These are phyloP conservation scores for Fusarium gaditjirri DNA, from an alignment of 2,329 filamentous ascomycete genomes.

Conservation along the genomic window DNA sequence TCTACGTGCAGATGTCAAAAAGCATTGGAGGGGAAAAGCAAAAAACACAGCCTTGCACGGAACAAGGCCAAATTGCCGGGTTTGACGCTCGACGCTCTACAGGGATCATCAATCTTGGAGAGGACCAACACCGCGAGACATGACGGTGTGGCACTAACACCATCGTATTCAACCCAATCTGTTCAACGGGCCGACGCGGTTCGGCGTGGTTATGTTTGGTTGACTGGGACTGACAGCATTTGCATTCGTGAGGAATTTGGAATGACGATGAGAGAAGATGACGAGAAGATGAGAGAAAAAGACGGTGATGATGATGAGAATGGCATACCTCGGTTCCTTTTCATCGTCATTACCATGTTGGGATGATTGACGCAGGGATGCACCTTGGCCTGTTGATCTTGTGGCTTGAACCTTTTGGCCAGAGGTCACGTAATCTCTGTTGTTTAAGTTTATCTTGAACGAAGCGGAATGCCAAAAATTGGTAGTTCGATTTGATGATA, in stretches of 20 bases:
- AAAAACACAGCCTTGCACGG: conserved; percentile 2
- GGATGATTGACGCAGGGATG: conserved; percentile 19
- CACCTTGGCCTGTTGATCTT: conserved; percentile 14
- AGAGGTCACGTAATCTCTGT: background rate
- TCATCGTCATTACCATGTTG: background rate
- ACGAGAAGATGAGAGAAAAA: too few relatives aligned
- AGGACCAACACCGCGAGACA: background rate
- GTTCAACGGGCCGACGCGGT: conserved; percentile 17
- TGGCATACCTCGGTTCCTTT: background rate
- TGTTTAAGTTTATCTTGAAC: background rate
- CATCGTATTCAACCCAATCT: background rate
- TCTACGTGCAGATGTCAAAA: conserved; percentile 1
- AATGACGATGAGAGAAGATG: background rate
- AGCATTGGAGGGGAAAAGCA: conserved; percentile 10
- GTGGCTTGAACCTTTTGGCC: conserved; percentile 6
- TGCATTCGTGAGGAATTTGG: background rate
- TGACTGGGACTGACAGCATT: background rate
- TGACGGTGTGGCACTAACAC: conserved; percentile 20
- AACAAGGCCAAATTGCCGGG: conserved; percentile 16
- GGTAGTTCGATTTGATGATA: background rate
- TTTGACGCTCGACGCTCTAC: background rate
- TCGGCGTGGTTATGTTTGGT: background rate
- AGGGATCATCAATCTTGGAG: conserved; percentile 4
- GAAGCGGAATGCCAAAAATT: background rate
- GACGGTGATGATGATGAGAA: background rate